A percentile compares a stretch with the other conserved stretches of the same genome.
phyloP scores from a whole-genome alignment of 495 filamentous ascomycete species.

The Daldinia caldariorum region DNA sequence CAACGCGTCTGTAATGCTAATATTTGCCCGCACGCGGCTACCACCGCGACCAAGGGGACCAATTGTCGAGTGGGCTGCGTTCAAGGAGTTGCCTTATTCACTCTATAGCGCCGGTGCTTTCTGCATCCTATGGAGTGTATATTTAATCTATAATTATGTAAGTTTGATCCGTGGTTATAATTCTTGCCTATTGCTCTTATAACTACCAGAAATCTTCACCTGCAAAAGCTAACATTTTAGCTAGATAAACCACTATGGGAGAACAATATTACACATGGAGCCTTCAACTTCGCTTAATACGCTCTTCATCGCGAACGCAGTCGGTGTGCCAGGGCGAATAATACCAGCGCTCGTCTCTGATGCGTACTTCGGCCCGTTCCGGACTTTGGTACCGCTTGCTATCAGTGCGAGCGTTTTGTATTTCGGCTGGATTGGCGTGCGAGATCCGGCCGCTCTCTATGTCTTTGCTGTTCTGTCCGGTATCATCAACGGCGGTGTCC shows the following conservation, averaged over 20 bases:
- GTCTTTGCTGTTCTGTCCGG: constrained; percentile 71
- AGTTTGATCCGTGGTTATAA: neutral
- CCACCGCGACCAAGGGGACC: constrained; percentile 32
- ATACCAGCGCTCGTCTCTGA: constrained; percentile 70
- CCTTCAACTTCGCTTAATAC: constrained; percentile 58
- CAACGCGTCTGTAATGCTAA: constrained; percentile 56
- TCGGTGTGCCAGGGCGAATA: constrained; percentile 71
- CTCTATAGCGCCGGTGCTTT: constrained; percentile 67
- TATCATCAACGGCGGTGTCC: constrained; percentile 69
- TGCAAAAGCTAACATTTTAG: constrained; percentile 60
- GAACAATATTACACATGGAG: constrained; percentile 52
- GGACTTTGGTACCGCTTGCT: constrained; percentile 66
- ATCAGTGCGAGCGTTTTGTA: constrained; percentile 42
- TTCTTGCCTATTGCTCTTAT: neutral
- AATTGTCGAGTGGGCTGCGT: constrained; percentile 40
- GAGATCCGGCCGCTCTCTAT: constrained; percentile 57
- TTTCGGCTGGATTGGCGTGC: constrained; percentile 65
- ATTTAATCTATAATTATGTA: constrained; percentile 54
- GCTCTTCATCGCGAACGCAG: constrained; percentile 71
- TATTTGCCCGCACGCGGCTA: constrained; percentile 45
- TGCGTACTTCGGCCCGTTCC: constrained; percentile 66
- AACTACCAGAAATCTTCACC: neutral
- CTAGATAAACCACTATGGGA: constrained; percentile 62
- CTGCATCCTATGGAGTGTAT: constrained; percentile 52
- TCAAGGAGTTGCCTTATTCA: constrained; percentile 54